Percentiles rank a stretch among this genome's conserved stretches.
These are phyloP conservation scores for Beverwykella pulmonaria DNA, from an alignment of 495 filamentous ascomycete species.

Conservation along the genomic window DNA sequence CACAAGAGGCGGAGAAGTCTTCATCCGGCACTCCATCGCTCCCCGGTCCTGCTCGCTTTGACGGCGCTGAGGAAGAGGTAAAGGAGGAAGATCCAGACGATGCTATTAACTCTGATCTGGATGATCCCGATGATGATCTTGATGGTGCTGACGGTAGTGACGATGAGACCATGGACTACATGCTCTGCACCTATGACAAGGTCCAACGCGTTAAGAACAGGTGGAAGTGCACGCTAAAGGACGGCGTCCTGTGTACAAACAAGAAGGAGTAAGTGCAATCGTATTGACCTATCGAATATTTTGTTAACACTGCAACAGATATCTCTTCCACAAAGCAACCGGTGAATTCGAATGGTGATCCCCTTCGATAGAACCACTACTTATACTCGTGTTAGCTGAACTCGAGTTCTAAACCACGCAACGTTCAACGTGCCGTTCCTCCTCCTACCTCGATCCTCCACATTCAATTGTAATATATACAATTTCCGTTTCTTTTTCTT, in stretches of 20 bases:
- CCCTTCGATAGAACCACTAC: background rate
- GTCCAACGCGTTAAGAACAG: conserved; percentile 99
- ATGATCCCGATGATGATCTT: conserved; percentile 85
- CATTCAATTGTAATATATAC: background rate
- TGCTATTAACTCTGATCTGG: conserved; percentile 97
- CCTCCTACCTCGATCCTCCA: background rate
- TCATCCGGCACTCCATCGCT: conserved; percentile 2
- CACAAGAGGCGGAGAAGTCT: conserved; percentile 13
- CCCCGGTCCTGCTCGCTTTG: conserved; percentile 57
- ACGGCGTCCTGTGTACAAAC: conserved; percentile 88
- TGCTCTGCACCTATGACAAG: conserved; percentile 99
- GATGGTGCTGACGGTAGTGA: conserved; percentile 77
- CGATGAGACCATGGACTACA: conserved; percentile 74
- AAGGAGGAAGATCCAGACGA: conserved; percentile 67
- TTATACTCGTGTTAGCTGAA: conserved; percentile 11
- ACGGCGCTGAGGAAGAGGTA: conserved; percentile 72
- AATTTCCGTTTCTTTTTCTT: background rate
- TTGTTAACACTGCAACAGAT: conserved; percentile 56
- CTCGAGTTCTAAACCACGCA: conserved; percentile 1
- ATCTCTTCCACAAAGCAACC: conserved; percentile 94
- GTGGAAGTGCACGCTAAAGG: conserved; percentile 99
- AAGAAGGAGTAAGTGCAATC: conserved; percentile 71
- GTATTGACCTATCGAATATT: background rate
- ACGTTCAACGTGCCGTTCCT: background rate
- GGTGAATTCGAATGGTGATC: conserved; percentile 94